Evolutionary conservation across 1,139 yeast genomes (phyloP), one percentile per base, ranked within the genome.

Genomic region (Pichia terricola): DNA sequence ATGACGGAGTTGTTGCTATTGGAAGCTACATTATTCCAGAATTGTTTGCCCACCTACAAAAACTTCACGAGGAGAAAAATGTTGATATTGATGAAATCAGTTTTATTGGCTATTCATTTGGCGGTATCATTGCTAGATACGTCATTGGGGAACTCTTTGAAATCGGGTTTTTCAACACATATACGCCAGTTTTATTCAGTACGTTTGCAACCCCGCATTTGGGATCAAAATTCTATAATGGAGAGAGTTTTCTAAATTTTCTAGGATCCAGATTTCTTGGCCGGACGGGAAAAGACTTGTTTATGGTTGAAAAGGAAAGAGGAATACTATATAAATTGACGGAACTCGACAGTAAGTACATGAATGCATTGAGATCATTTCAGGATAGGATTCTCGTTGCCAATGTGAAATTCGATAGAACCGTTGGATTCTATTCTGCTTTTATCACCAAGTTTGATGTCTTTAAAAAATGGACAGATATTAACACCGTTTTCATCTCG

Each of bases 151-250:
- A 79, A 41, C 64, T 87, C 39, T 60, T 73, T 41, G 72, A 68
- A 30, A 53, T 72, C 48, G 72, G 71, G 0, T 70, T 80, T 48
- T 86, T 86, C 53, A 72, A 77, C 2, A 56, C 55, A 2, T 74
- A 86, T 22, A 66, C 72, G 51, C 95, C 95, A 0, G 64, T 74
- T 2, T 66, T 77, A 42, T 82, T 81, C 57, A 72, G 88, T 16
- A 84, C 95, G 0, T 82, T 88, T 67, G 96, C 96, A 2, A 81
- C 95, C 2, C 97, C 97, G 1, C 96, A 89, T 64, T 67, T 86
- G 6, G 96, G 96, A 0, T 73, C 83, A 10, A 71, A 70, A 39
- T 75, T 75, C 53, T 72, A 68, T 54, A 48, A 49, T 3, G 61
- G 68, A 9, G 41, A 43, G 8, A 34, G 22, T 16, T 42, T 75